These are phyloP conservation scores for Tolypocladium sp. DNA, from an alignment of 2,329 filamentous ascomycete genomes.

Conservation along the genomic window DNA sequence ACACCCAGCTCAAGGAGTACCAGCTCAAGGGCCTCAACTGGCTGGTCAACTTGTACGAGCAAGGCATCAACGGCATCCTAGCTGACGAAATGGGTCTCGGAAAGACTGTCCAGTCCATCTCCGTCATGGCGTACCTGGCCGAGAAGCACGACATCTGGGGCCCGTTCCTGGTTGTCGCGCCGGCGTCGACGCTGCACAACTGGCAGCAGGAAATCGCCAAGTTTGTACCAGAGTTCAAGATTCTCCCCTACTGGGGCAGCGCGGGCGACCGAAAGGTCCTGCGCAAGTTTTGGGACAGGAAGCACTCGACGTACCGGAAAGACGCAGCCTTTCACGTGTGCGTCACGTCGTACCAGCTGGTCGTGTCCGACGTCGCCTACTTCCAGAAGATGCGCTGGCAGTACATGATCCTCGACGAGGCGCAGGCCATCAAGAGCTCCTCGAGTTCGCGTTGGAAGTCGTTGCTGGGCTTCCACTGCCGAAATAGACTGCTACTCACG, in stretches of 20 bases:
- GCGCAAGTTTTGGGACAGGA: conserved; percentile 98
- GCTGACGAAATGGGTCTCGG: conserved; percentile 99
- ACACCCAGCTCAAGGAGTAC: conserved; percentile 93
- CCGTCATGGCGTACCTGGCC: conserved; percentile 96
- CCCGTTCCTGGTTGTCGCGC: conserved; percentile 91
- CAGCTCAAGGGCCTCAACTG: conserved; percentile 98
- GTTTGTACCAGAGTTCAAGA: conserved; percentile 92
- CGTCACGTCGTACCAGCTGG: conserved; percentile 93
- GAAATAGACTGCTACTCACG: conserved; percentile 85
- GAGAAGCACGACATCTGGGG: conserved; percentile 98
- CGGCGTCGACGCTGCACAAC: conserved; percentile 93
- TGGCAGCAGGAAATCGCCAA: conserved; percentile 98
- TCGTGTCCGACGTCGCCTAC: conserved; percentile 91
- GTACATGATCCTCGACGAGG: conserved; percentile 99
- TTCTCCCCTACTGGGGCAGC: conserved; percentile 94
- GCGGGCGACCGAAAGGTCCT: conserved; percentile 91
- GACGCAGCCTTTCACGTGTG: conserved; percentile 94
- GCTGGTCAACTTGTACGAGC: conserved; percentile 97
- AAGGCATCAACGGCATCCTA: conserved; percentile 98
- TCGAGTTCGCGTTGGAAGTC: conserved; percentile 96
- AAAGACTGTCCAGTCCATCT: conserved; percentile 98
- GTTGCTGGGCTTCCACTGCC: conserved; percentile 85
- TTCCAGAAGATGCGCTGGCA: conserved; percentile 99
- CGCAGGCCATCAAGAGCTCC: conserved; percentile 97
- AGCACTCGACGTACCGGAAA: conserved; percentile 89